Percentiles rank a stretch among this genome's conserved stretches.
phyloP scores from a whole-genome alignment of 768 basidiomycete genomes.

The Russula emetica region DNA sequence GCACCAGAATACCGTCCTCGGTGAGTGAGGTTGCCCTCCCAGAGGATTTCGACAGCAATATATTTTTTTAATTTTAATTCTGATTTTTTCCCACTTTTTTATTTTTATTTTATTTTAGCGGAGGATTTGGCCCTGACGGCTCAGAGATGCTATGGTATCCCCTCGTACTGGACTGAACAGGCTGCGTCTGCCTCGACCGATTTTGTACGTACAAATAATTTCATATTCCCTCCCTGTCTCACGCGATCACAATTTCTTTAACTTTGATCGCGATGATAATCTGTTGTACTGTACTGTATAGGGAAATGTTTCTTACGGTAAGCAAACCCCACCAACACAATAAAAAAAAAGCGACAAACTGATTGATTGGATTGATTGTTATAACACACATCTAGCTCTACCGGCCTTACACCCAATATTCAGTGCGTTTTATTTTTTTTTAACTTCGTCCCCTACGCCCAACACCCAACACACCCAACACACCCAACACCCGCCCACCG shows the following conservation, averaged over 20 bases:
- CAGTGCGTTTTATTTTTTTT: too few relatives aligned
- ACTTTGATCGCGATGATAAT: too few relatives aligned
- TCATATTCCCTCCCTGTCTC: not conserved
- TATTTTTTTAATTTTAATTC: not conserved
- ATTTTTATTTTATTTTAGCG: conserved; percentile 7
- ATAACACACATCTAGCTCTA: conserved; percentile 9
- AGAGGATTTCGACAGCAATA: not conserved
- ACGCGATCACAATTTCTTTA: not conserved
- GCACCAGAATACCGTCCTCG: conserved; percentile 26
- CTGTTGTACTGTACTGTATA: not conserved
- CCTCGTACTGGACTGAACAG: conserved; percentile 11
- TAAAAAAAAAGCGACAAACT: not conserved
- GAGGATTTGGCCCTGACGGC: conserved; percentile 26
- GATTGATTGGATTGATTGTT: not conserved
- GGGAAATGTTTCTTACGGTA: conserved; percentile 29
- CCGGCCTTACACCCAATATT: conserved; percentile 26
- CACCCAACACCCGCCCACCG: too few relatives aligned
- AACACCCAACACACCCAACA: too few relatives aligned
- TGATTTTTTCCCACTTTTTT: too few relatives aligned
- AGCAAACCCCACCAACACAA: not conserved
- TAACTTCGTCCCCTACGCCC: too few relatives aligned
- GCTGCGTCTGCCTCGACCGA: conserved; percentile 26
- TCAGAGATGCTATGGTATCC: conserved; percentile 19
- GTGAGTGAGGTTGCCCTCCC: conserved; percentile 15
- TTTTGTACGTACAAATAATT: conserved; percentile 18